Base-by-base conservation (phyloP, 176 grass and related monocot genomes). In the Puccinellia tenuiflora region DNA sequence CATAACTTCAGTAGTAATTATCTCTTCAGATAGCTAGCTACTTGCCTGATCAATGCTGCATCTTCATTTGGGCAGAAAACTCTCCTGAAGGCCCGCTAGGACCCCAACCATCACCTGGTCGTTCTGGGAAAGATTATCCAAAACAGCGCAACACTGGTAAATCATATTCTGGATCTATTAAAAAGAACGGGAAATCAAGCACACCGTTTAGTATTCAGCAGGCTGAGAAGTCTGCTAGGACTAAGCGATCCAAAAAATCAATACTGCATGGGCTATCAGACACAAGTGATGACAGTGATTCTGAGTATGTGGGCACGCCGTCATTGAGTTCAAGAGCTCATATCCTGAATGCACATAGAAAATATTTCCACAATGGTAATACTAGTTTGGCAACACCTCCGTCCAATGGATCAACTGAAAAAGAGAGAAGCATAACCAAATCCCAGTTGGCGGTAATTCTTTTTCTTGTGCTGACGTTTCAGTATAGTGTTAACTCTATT, bases 381-480 rank as follows among this genome's bases (percentile, higher is more conserved):
- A 48, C 60, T 77, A 46, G 21, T 67, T 81, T 79, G 43, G 73
- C 76, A 68, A 59, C 60, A 71, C 77, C 83, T 66, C 35, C 25
- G 61, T 59, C 67, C 29, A 93, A 78, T 90, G 86, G 79, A 77
- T 71, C 68, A 52, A 30, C 65, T 40, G 90, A 73, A 81, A 85
- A 61, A 48, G 76, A 83, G 26, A 63, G 64, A 75, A 81, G 34
- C 62, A 76, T 53, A 75, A 81, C 74, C 57, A 81, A 85, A 79
- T 91, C 86, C 10, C 74, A 72, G 10, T 68, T 76, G n/a, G 80
- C 79, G 88, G 90, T 97, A 94, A 94, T 82, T 87, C 54, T 63
- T 34, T 11, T 93, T 82, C 75, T 75, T 9, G 30, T 38, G 10
- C 71, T 54, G 78, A 81, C 18, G 3, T 48, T 59, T 30, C 22